A percentile compares a stretch with the other conserved stretches of the same genome.
phyloP scores from a whole-genome alignment of 768 basidiomycete species.

The Tylopilus rubrobrunneus region DNA sequence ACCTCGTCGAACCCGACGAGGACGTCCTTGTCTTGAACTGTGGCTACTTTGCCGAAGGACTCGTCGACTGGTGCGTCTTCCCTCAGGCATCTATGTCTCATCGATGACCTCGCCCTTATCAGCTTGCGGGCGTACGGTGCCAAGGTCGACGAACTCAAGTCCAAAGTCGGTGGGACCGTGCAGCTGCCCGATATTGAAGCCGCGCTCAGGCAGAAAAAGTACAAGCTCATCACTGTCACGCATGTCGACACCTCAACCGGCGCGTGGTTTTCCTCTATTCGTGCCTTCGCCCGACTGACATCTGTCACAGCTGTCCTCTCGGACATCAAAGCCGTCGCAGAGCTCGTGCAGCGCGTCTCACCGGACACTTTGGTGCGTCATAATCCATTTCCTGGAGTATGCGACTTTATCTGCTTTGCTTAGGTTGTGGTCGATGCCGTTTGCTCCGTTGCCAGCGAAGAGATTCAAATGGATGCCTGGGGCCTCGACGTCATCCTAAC shows the following conservation, averaged over 20 bases:
- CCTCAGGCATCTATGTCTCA: neutral
- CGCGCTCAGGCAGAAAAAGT: slow-evolving; percentile 73
- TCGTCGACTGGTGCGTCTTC: slow-evolving; percentile 68
- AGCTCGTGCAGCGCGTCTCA: slow-evolving; percentile 68
- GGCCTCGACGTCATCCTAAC: slow-evolving; percentile 83
- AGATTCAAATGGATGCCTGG: slow-evolving; percentile 94
- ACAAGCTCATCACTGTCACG: slow-evolving; percentile 89
- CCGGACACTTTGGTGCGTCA: slow-evolving; percentile 74
- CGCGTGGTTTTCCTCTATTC: slow-evolving; percentile 14
- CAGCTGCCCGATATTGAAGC: slow-evolving; percentile 54
- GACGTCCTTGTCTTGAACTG: slow-evolving; percentile 79
- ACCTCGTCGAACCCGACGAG: slow-evolving; percentile 81
- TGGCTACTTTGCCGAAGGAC: slow-evolving; percentile 94
- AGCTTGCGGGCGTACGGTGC: slow-evolving; percentile 89
- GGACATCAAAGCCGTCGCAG: slow-evolving; percentile 71
- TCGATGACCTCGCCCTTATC: neutral
- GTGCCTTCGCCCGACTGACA: neutral
- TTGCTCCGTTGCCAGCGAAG: slow-evolving; percentile 93
- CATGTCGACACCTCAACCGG: slow-evolving; percentile 93
- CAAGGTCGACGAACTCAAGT: slow-evolving; percentile 77
- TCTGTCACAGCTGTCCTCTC: slow-evolving; percentile 69
- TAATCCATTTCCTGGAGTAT: neutral
- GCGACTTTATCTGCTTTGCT: neutral
- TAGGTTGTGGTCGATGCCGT: slow-evolving; percentile 88
- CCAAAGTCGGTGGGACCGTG: slow-evolving; percentile 78